Evolutionary conservation across 106 monocot genomes (phyloP), one percentile per base, ranked within the genome.

Genomic region (Acanthochlamys bracteata): DNA sequence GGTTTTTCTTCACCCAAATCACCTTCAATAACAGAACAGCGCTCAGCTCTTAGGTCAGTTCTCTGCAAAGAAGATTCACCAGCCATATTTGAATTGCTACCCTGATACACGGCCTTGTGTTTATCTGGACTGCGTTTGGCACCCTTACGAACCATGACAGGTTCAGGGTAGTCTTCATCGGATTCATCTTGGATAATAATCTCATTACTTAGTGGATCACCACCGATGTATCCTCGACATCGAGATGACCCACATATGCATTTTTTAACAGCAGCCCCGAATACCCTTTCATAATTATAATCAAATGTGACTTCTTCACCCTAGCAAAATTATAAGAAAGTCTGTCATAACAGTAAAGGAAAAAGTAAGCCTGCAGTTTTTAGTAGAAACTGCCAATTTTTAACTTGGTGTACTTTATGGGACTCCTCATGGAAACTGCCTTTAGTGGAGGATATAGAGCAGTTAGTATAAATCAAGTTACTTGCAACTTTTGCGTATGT

Each of bases 301-400:
- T 98, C 88, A 73, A 98, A 98, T 63, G 96, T 98, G 16, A 98
- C 71, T 69, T 98, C 96, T 76, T 98, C 96, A 54, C 85, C 96
- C 96, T 98, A 59, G 26, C 22, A 77, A 17, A 62, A 11, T 24
- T 76, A 72, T 65, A 45, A 61, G 23, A 26, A 42, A 49, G 49
- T 49, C 17, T 49, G 6, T 49, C 9, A 49, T 33, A 33, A 33
- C 33, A 33, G 33, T 3, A 33, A 33, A 33, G 33, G 6, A 33
- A 33, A 33, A 33, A 33, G 33, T 33, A 33, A 3, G 33, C 33
- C 1, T 3, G 6, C 33, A 33, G 33, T 3, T 33, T 33, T 33
- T 33, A 33, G 33, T 33, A 33, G 33, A 33, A 33, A 33, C 33
- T 3, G 33, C 33, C 33, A 33, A 33, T 33, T 33, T n/a, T 33